Evolutionary conservation across 371 early-diverging fungal genomes (phyloP), one percentile per base, ranked within the genome.

Genomic region (Mortierella sp.): DNA sequence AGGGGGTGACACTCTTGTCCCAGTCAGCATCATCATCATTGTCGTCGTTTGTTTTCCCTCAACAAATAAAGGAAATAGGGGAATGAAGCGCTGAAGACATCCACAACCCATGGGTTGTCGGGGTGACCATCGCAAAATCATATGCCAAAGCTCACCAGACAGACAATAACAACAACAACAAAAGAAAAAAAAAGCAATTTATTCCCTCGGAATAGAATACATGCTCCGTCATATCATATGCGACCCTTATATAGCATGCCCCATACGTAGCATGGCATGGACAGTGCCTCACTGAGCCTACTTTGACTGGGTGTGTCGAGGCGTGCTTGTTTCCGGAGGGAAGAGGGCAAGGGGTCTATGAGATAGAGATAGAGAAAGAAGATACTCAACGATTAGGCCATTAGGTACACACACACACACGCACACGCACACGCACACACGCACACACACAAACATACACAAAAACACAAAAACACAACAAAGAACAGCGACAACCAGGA

Each of bases 51-150:
- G 9, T 21, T 54, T 21, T 24, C 24, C 24, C 24, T 24, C 24
- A 48, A 48, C 14, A 14, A 48, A 48, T 48, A 48, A 38, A 38
- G 42, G 48, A 54, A 21, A 54, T 54, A 54, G 54, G 54, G 54
- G 54, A 54, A 21, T 54, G 42, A 38, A 5, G n/a, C n/a, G n/a
- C n/a, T n/a, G n/a, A 44, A 8, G 24, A 70, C 70, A 42, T 45
- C 24, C 24, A 47, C 42, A 34, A n/a, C 58, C 60, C 72, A 72
- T 77, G 77, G 58, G 77, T 72, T 38, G 87, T 98, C 52, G 54
- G 70, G 75, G 60, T 57, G 73, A 80, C 54, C 54, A 54, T 55
- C 42, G 5, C 42, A 38, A 76, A 60, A 76, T 80, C 81, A 80
- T 80, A 80, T 80, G 81, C 81, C 81, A 80, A 76, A 73, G 81